These are phyloP conservation scores for Oleoguttula mirabilis DNA, from an alignment of 495 filamentous ascomycete species.

Conservation along the genomic window DNA sequence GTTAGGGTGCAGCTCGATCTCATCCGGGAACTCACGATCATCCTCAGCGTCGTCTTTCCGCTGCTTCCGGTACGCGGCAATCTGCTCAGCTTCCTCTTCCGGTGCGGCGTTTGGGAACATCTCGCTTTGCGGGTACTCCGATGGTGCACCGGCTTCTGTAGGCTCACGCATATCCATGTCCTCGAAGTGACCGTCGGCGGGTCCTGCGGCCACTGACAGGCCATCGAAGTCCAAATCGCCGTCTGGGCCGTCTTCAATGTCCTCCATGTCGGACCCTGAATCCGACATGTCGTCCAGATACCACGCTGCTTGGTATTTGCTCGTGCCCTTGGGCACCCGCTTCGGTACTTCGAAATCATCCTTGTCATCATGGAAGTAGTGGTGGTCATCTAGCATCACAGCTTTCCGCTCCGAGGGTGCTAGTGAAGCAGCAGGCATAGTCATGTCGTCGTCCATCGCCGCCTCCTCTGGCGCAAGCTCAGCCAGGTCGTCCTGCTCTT, in stretches of 20 bases:
- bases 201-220: slow-evolving; percentile 40
- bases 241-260: slow-evolving; percentile 44
- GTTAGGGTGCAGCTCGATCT: slow-evolving; percentile 85
- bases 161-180: slow-evolving; percentile 39
- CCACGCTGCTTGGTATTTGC: slow-evolving; percentile 88
- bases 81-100: slow-evolving; percentile 68
- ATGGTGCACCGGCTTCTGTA: slow-evolving; percentile 59
- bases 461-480: slow-evolving; percentile 75
- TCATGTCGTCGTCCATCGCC: slow-evolving; percentile 53
- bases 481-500: slow-evolving; percentile 69
- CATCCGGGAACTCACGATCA: slow-evolving; percentile 90
- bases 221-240: slow-evolving; percentile 38
- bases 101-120: slow-evolving; percentile 80
- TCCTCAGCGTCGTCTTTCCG: slow-evolving; percentile 71
- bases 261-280: slow-evolving; percentile 71
- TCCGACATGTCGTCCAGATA: slow-evolving; percentile 77
- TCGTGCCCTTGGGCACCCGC: slow-evolving; percentile 79
- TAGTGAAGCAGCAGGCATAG: slow-evolving; percentile 42
- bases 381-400: slow-evolving; percentile 89
- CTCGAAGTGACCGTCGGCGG: slow-evolving; percentile 57
- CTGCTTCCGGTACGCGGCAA: slow-evolving; percentile 65
- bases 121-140: slow-evolving; percentile 83
- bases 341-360: slow-evolving; percentile 50
- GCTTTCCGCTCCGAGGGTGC: slow-evolving; percentile 52
- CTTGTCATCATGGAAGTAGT: slow-evolving; percentile 89